phyloP scores from a whole-genome alignment of 2,329 filamentous ascomycete genomes.

The Penicillium brasilianum region DNA sequence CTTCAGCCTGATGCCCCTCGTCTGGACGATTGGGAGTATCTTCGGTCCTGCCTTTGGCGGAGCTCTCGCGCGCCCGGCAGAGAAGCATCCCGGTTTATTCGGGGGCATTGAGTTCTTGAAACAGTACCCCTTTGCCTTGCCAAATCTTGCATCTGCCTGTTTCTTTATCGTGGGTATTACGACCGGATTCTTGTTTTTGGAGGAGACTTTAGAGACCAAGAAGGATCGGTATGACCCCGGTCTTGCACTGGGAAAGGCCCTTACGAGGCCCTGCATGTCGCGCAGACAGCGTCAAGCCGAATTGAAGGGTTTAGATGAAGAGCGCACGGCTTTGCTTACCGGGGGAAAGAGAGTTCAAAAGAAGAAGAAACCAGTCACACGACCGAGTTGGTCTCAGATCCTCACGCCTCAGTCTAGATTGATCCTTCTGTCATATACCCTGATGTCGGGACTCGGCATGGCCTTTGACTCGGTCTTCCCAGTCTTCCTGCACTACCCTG shows the following conservation, averaged over 20 bases:
- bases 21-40: conserved; percentile 85
- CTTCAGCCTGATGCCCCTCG: conserved; percentile 91
- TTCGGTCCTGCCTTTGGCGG: conserved; percentile 89
- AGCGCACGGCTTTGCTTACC: conserved; percentile 41
- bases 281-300: conserved; percentile 26
- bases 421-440: conserved; percentile 76
- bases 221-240: conserved; percentile 75
- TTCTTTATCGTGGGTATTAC: conserved; percentile 80
- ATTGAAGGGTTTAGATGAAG: conserved; percentile 30
- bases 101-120: conserved; percentile 70
- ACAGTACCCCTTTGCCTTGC: conserved; percentile 79
- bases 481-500: conserved; percentile 82
- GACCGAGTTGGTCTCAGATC: conserved; percentile 63
- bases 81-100: conserved; percentile 74
- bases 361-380: conserved; percentile 26
- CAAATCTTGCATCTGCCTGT: conserved; percentile 76
- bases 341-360: conserved; percentile 25
- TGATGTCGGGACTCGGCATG: conserved; percentile 80
- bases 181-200: conserved; percentile 77
- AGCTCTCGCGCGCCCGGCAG: conserved; percentile 78
- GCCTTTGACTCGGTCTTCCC: conserved; percentile 87
- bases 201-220: conserved; percentile 80
- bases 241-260: conserved; percentile 69
- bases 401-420: conserved; percentile 75
- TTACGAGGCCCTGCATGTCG: conserved; percentile 54